phyloP scores from a whole-genome alignment of 164 flowering plant species.

The Brasenia schreberi region DNA sequence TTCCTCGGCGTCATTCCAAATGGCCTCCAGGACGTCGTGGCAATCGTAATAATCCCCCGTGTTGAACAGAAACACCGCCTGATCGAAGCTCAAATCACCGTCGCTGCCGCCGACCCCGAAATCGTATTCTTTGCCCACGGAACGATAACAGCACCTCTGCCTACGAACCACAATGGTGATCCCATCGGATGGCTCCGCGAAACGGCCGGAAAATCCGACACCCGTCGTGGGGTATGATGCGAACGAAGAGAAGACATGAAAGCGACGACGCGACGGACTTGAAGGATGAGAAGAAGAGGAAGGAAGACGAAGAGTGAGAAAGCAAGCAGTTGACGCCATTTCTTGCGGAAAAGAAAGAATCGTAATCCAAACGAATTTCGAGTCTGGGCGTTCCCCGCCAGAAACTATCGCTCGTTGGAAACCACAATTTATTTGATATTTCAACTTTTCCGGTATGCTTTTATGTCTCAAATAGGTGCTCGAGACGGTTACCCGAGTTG shows the following conservation, averaged over 20 bases:
- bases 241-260: background rate
- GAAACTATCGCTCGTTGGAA: too few relatives aligned
- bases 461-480: too few relatives aligned
- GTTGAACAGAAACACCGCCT: conserved; percentile 64
- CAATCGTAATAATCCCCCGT: conserved; percentile 52
- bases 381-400: too few relatives aligned
- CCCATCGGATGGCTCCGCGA: background rate
- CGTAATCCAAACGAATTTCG: too few relatives aligned
- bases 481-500: too few relatives aligned
- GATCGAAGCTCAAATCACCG: conserved; percentile 24
- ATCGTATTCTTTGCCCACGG: background rate
- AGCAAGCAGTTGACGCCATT: background rate
- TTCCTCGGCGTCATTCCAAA: conserved; percentile 62
- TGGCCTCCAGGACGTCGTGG: conserved; percentile 67
- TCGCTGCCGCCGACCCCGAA: background rate
- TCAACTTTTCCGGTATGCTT: too few relatives aligned
- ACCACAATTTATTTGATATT: too few relatives aligned
- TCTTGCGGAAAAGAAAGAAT: too few relatives aligned
- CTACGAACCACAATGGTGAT: background rate
- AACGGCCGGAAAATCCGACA: background rate
- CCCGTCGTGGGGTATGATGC: background rate
- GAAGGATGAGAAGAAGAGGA: background rate
- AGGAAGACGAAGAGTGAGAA: background rate
- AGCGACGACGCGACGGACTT: background rate
- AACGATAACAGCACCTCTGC: background rate